Conservation (phyloP, 228 moss, liverwort and hornwort genomes). For the Sphagnum fallax region DNA sequence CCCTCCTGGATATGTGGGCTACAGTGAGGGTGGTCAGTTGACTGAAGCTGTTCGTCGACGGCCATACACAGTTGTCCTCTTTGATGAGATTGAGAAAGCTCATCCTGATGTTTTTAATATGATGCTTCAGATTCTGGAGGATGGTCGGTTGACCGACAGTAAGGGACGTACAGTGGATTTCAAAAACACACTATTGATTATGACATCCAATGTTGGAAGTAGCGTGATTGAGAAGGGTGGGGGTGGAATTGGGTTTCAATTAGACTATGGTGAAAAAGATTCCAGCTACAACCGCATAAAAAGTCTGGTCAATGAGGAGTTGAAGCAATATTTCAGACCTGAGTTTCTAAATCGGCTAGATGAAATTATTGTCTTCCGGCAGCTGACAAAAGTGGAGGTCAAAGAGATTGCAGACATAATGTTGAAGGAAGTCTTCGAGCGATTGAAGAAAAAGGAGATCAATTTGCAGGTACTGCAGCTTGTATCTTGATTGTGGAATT, state of each 20-base stretch:
- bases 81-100: slow-evolving; percentile 93
- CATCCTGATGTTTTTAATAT: slow-evolving; percentile 93
- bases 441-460: slow-evolving; percentile 89
- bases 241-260: slow-evolving; percentile 89
- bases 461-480: slow-evolving; percentile 46
- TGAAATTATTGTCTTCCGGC: slow-evolving; percentile 89
- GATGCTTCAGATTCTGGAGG: slow-evolving; percentile 94
- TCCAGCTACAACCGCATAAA: slow-evolving; percentile 94
- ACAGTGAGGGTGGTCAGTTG: slow-evolving; percentile 87
- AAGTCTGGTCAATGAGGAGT: slow-evolving; percentile 77
- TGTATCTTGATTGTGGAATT: too few species aligned
- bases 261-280: slow-evolving; percentile 90
- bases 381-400: slow-evolving; percentile 80
- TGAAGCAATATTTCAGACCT: slow-evolving; percentile 90
- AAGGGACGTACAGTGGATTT: slow-evolving; percentile 94
- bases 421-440: slow-evolving; percentile 89
- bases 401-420: slow-evolving; percentile 93
- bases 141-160: slow-evolving; percentile 81
- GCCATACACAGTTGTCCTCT: slow-evolving; percentile 80
- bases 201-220: slow-evolving; percentile 93
- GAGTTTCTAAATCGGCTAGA: slow-evolving; percentile 85
- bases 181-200: slow-evolving; percentile 84
- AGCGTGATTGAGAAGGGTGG: slow-evolving; percentile 94
- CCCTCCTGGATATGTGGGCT: slow-evolving; percentile 85
- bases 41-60: slow-evolving; percentile 84